Percentiles rank a stretch among this genome's conserved stretches.
These are phyloP conservation scores for Alternaria atra DNA, from an alignment of 2,329 filamentous ascomycete species.

Conservation along the genomic window DNA sequence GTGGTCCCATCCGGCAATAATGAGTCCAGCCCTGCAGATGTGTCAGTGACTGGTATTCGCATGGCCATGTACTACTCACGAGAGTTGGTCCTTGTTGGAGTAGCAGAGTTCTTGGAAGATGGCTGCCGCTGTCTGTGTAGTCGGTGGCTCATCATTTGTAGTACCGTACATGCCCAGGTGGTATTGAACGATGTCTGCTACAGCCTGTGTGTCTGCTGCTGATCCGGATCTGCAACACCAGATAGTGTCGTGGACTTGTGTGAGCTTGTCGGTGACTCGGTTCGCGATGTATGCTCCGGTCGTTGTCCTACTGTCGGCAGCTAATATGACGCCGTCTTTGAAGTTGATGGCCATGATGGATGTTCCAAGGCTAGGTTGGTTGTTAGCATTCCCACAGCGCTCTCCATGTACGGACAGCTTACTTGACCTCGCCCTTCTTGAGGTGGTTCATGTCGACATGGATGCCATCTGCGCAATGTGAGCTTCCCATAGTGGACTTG, in stretches of 20 bases:
- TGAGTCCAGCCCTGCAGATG: conserved; percentile 80
- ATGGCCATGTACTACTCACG: conserved; percentile 64
- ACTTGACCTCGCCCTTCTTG: conserved; percentile 99
- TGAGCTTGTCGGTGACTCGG: conserved; percentile 98
- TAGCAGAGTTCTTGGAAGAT: conserved; percentile 99
- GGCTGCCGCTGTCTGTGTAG: conserved; percentile 92
- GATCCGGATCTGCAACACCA: conserved; percentile 99
- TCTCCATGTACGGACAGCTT: conserved; percentile 53
- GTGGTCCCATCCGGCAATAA: conserved; percentile 97
- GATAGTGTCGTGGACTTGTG: conserved; percentile 97
- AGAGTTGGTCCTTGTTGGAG: conserved; percentile 92
- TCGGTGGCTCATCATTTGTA: conserved; percentile 87
- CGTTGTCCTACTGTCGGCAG: conserved; percentile 95
- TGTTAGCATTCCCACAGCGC: conserved; percentile 7
- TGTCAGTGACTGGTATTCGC: conserved; percentile 25
- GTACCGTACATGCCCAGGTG: conserved; percentile 93
- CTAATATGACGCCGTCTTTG: conserved; percentile 97
- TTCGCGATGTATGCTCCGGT: conserved; percentile 99
- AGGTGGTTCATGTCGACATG: conserved; percentile 98
- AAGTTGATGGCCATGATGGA: conserved; percentile 99
- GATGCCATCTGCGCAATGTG: conserved; percentile 81
- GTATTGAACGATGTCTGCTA: conserved; percentile 97
- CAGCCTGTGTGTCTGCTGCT: conserved; percentile 95
- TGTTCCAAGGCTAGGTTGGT: conserved; percentile 78
- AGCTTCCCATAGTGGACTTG: conserved; percentile 30